Evolutionary conservation across 176 grass and related monocot species (phyloP).

Genomic region (Cocos nucifera): DNA sequence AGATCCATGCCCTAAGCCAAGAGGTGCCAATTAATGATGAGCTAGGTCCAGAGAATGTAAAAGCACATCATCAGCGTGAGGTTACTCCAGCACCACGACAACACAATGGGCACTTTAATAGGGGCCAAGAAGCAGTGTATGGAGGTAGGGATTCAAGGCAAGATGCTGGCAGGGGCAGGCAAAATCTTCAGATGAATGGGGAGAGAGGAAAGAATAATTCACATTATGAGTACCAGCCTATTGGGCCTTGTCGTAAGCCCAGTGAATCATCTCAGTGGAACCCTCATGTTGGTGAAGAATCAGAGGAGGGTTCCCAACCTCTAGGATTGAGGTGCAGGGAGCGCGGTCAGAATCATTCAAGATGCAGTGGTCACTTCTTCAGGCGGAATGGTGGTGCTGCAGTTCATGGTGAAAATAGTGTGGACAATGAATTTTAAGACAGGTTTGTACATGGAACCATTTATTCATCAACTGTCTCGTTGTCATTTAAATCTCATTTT

Average conservation of each 20-base stretch:
- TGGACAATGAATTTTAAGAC: slow-evolving; percentile 30
- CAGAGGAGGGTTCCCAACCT: slow-evolving; percentile 3
- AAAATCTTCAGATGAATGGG: slow-evolving; percentile 24
- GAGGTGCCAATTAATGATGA: background rate
- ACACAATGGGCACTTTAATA: slow-evolving; percentile 30
- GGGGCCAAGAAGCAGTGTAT: slow-evolving; percentile 30
- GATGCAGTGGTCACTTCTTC: slow-evolving; percentile 31
- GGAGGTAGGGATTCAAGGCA: slow-evolving; percentile 41
- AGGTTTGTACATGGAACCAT: background rate
- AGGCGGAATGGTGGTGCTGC: slow-evolving; percentile 19
- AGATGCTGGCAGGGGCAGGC: slow-evolving; percentile 20
- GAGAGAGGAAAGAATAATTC: slow-evolving; percentile 34
- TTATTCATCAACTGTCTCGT: background rate
- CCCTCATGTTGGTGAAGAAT: slow-evolving; percentile 16
- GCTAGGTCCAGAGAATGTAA: slow-evolving; percentile 5
- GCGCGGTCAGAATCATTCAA: slow-evolving; percentile 18
- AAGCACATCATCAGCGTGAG: slow-evolving; percentile 30
- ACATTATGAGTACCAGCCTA: slow-evolving; percentile 57
- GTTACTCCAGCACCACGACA: slow-evolving; percentile 26
- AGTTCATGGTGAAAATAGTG: slow-evolving; percentile 7
- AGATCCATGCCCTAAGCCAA: background rate
- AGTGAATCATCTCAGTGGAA: slow-evolving; percentile 29
- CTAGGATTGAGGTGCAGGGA: slow-evolving; percentile 27
- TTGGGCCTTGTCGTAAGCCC: slow-evolving; percentile 34
- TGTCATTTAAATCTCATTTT: too few species aligned